Base-by-base conservation (phyloP, 2,329 filamentous ascomycete species). In the Phialophora expanda region DNA sequence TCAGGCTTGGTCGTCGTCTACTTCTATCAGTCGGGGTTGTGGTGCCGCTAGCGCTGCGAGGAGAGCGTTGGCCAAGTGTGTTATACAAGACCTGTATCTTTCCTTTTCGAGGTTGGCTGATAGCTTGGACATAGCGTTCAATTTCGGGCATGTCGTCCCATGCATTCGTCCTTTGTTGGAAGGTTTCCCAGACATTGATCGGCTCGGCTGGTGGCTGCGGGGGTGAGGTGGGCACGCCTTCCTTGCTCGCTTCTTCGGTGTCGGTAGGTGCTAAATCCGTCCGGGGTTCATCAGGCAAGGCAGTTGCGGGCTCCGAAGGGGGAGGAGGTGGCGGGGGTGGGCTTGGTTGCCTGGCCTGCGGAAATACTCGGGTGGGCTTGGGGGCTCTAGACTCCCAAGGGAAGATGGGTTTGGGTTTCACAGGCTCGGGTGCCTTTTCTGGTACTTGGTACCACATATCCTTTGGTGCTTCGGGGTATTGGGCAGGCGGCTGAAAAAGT, bases 61-160 rank as follows among this genome's bases (percentile, higher is more conserved):
- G 63, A 38, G 66, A 69, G 55, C 69, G 60, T n/a, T 65, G 64
- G n/a, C 70, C 60, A 56, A 71, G 66, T 20, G 71, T 68, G 44
- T 74, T 64, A 28, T 72, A 73, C 28, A 79, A 70, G n/a, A 81
- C 78, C 66, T 83, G 79, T 50, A 79, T 71, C 68, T 80, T 82
- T 60, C 77, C 83, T 66, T 82, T 83, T 64, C 83, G 84, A 74
- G 86, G 84, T 76, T 69, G 87, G 72, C 90, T 88, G 63, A 96
- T 82, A 61, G 87, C 85, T 69, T 91, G 90, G 62, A 98, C 91
- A 75, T 97, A 99, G 69, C 87, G 86, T 73, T 92, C 89, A 73
- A 99, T 99, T 70, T 92, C 90, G 12, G 91, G 91, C 60, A 96
- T 86, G 61, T 92, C 91, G 74, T 99, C 95, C 95, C 95, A 99